Conservation (phyloP, 805 yeast genomes). For the Candida tammaniensis region DNA sequence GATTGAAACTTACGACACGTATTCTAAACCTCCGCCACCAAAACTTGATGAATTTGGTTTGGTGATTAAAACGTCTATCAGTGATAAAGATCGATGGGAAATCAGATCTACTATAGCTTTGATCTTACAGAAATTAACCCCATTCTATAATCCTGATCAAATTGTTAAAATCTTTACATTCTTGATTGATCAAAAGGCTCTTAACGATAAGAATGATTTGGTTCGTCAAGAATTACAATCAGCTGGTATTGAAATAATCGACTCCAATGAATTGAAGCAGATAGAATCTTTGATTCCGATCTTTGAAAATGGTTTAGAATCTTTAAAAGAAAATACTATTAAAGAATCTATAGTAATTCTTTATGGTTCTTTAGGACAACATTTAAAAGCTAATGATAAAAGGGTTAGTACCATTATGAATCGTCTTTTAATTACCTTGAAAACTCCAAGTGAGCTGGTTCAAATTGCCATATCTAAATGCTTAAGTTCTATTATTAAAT, state of each 20-base stretch:
- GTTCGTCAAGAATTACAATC: slow-evolving; percentile 84
- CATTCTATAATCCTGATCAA: slow-evolving; percentile 36
- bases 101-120: slow-evolving; percentile 79
- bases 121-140: slow-evolving; percentile 56
- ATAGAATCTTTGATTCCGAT: slow-evolving; percentile 78
- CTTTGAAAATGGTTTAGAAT: slow-evolving; percentile 67
- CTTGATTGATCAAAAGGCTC: slow-evolving; percentile 58
- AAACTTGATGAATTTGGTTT: slow-evolving; percentile 78
- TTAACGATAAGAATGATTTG: slow-evolving; percentile 69
- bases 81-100: slow-evolving; percentile 78
- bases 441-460: slow-evolving; percentile 86
- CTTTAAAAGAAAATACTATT: slow-evolving; percentile 56
- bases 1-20: slow-evolving; percentile 53
- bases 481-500: slow-evolving; percentile 74
- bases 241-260: slow-evolving; percentile 78
- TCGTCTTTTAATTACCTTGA: slow-evolving; percentile 69
- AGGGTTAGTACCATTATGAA: slow-evolving; percentile 66
- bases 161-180: slow-evolving; percentile 60
- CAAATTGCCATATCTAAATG: slow-evolving; percentile 86
- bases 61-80: slow-evolving; percentile 57
- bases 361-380: slow-evolving; percentile 89
- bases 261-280: slow-evolving; percentile 57
- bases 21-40: slow-evolving; percentile 73
- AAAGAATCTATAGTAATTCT: slow-evolving; percentile 80
- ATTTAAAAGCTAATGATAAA: slow-evolving; percentile 63